Conservation (phyloP, 371 early-diverging fungal genomes). For the Rozella allomycis region DNA sequence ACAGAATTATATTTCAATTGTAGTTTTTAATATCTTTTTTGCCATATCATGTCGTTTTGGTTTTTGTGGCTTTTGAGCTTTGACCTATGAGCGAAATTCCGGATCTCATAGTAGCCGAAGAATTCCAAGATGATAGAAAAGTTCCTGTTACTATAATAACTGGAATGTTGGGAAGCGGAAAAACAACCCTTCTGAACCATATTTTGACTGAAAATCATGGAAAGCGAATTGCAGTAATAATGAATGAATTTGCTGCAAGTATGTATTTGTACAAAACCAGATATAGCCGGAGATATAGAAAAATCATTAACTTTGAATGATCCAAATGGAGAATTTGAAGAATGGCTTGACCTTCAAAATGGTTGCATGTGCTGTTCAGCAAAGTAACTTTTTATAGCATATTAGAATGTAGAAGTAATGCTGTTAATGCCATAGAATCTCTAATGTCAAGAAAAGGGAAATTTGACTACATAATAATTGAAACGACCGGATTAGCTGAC, state of each 20-base stretch:
- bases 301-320: constrained; percentile 57
- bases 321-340: constrained; percentile 64
- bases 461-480: constrained; percentile 84
- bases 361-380: constrained; percentile 91
- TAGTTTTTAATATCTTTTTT: too few species aligned
- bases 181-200: constrained; percentile 73
- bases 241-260: constrained; percentile 38
- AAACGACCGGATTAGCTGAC: constrained; percentile 75
- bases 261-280: neutral
- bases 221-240: constrained; percentile 81
- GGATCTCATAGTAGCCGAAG: too few species aligned
- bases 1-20: too few species aligned
- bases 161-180: constrained; percentile 50
- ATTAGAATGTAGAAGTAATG: constrained; percentile 51
- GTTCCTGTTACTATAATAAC: constrained; percentile 4
- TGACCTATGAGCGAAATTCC: too few species aligned
- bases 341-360: constrained; percentile 88
- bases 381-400: constrained; percentile 44
- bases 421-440: constrained; percentile 79
- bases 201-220: constrained; percentile 73
- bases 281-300: constrained; percentile 70
- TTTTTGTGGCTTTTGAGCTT: too few species aligned
- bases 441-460: constrained; percentile 66
- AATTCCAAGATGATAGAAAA: too few species aligned
- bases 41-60: too few species aligned